Conservation (phyloP, 306 rosid genomes). For the Biancaea sappan region DNA sequence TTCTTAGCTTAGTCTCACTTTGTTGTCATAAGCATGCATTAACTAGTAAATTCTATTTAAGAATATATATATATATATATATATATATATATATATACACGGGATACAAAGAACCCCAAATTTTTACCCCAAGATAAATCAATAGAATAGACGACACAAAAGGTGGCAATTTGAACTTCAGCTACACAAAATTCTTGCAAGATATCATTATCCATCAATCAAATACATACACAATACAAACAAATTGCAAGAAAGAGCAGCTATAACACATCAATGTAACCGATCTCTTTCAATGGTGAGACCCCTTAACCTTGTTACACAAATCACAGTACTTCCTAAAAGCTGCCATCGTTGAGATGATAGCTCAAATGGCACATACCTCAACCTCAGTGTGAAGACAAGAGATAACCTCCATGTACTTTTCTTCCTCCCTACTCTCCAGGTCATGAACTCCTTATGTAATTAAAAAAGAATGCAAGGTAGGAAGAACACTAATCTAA, state of each 20-base stretch:
- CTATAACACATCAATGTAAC: neutral
- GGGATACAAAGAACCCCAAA: neutral
- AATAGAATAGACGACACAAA: neutral
- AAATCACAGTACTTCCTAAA: conserved; percentile 1
- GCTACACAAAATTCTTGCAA: neutral
- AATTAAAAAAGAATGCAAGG: neutral
- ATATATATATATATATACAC: neutral
- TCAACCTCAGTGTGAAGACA: neutral
- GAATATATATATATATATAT: no score
- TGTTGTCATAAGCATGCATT: no score
- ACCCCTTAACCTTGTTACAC: neutral
- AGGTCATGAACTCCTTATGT: neutral
- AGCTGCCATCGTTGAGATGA: neutral
- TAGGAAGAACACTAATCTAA: neutral
- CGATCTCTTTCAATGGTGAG: neutral
- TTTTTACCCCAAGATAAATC: neutral
- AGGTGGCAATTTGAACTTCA: neutral
- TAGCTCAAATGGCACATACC: neutral
- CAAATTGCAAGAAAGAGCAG: neutral
- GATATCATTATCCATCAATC: neutral
- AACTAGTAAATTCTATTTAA: no score
- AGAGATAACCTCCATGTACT: neutral
- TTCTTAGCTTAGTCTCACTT: no score
- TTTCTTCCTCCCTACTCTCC: neutral
- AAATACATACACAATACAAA: neutral